Conservation (phyloP, 495 filamentous ascomycete genomes). For the Bacidia gigantensis region DNA sequence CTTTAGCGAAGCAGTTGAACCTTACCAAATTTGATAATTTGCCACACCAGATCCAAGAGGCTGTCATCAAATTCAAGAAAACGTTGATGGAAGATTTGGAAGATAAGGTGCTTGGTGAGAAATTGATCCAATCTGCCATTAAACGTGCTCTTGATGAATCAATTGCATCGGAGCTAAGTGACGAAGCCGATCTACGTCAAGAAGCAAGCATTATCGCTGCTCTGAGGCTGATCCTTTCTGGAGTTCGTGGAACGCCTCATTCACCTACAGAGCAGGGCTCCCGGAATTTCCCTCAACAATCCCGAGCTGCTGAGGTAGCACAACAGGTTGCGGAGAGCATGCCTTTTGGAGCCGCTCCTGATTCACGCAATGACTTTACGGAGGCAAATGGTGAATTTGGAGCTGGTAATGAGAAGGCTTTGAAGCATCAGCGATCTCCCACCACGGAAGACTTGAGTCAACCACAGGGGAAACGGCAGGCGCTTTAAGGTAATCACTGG, state of each 20-base stretch:
- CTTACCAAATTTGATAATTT: background rate
- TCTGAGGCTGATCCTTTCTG: background rate
- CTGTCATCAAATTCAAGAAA: constrained; percentile 15
- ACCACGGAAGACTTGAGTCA: too few species aligned
- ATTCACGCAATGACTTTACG: background rate
- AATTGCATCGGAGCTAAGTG: background rate
- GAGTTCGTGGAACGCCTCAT: background rate
- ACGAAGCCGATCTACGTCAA: constrained; percentile 11
- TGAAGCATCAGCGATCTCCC: constrained; percentile 27
- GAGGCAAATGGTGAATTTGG: background rate
- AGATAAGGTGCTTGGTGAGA: constrained; percentile 9
- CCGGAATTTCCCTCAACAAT: background rate
- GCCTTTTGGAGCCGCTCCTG: background rate
- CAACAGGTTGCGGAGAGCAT: background rate
- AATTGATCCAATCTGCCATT: constrained; percentile 17
- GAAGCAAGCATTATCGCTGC: background rate
- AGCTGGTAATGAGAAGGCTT: background rate
- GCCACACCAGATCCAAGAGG: background rate
- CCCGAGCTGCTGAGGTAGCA: background rate
- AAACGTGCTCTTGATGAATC: constrained; percentile 11
- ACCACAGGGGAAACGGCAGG: too few species aligned
- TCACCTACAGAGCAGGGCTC: background rate
- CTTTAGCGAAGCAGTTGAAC: background rate
- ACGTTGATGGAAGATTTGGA: constrained; percentile 10
- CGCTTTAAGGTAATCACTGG: too few species aligned